Evolutionary conservation across 208 protist genomes (phyloP).

Genomic region (Leishmania tropica): DNA sequence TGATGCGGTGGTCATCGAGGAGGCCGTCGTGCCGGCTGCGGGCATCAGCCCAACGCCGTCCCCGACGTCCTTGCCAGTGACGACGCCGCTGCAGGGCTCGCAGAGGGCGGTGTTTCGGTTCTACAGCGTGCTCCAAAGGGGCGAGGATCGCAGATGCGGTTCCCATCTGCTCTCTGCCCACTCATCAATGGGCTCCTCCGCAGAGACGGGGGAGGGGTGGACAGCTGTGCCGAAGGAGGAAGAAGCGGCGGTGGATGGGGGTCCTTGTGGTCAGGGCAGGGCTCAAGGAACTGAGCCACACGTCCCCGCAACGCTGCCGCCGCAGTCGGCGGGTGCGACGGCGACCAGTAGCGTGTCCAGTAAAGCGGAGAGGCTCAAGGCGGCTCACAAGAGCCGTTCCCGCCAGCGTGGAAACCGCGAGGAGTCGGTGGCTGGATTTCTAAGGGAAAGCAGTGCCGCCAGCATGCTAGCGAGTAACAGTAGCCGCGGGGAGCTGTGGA

Average conservation of each 20-base stretch:
- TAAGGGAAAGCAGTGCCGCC: neutral
- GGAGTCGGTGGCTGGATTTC: too few relatives aligned
- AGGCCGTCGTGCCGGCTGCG: neutral
- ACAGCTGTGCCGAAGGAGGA: neutral
- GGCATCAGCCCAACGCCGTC: neutral
- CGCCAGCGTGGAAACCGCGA: neutral
- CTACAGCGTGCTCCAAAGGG: slow-evolving; percentile 1
- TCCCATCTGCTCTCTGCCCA: neutral
- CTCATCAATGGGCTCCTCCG: neutral
- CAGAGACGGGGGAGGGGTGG: neutral
- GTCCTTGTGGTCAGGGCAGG: neutral
- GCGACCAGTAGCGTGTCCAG: neutral
- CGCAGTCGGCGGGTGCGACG: neutral
- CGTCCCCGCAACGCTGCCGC: neutral
- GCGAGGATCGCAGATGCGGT: neutral
- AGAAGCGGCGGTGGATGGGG: neutral
- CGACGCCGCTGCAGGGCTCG: too few relatives aligned
- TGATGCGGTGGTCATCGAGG: neutral
- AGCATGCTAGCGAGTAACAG: neutral
- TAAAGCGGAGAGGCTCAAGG: neutral
- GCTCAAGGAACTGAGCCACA: neutral
- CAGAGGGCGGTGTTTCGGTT: slow-evolving; percentile 1
- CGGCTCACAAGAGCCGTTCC: neutral
- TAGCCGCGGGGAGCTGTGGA: slow-evolving; percentile 4
- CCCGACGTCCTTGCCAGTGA: neutral